Base-by-base conservation (phyloP, 805 yeast species). In the Ogataea trehalophila region DNA sequence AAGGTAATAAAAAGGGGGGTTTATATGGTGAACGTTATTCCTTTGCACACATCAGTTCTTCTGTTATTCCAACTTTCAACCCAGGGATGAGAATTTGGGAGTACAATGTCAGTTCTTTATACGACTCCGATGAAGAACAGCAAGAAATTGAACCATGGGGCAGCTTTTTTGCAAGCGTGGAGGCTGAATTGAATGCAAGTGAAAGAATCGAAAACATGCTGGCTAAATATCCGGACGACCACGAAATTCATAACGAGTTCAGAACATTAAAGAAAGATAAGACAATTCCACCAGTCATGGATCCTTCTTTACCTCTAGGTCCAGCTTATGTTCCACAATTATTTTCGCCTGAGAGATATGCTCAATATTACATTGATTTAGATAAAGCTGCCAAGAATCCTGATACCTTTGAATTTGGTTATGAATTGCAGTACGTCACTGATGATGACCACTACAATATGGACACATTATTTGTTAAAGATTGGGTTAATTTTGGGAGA, bases 41-140 rank as follows among this genome's bases (percentile, higher is more conserved):
- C 0, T 70, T 88, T 44, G 81, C 85, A 0, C 85, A 81, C 58
- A 79, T 88, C 15, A 74, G 82, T 2, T 81, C 90, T 1, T 83
- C 91, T 46, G 80, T 88, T 14, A 79, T 89, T 14, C 96, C 96
- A 3, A 88, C 95, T 0, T 89, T 83, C 67, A 87, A 86, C 54
- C 90, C 96, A 5, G 87, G 90, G 5, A 60, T 88, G 51, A 72
- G 96, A 53, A 81, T 88, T 2, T 88, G 95, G 94, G 96, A 88
- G 62, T 88, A 88, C 63, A 88, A 88, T 59, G 76, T 78, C 35
- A 76, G 87, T 0, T 83, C 73, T 1, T 60, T 85, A 41, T 68
- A 59, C 23, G 7, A 6, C 18, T 35, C 40, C 7, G 20, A 33
- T 23, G 41, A 37, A 22, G 36, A 37, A 33, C 43, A 17, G 8